These are phyloP conservation scores for Podospora sp. DNA, from an alignment of 495 filamentous ascomycete species.

Conservation along the genomic window DNA sequence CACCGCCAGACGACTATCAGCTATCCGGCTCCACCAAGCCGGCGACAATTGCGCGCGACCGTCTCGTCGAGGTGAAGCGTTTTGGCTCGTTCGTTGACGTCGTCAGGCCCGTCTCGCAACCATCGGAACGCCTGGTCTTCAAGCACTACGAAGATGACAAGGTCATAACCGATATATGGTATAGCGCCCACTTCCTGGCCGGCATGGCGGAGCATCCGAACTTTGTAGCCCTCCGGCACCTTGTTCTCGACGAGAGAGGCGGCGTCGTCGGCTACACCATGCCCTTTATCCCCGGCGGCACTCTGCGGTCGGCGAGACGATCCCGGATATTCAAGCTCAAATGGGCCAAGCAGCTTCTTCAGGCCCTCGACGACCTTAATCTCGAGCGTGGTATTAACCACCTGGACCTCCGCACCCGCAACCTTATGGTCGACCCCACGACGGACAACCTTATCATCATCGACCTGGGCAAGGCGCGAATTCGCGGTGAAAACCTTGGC, in stretches of 20 bases:
- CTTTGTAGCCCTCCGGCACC: conserved; percentile 9
- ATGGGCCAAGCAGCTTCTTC: conserved; percentile 18
- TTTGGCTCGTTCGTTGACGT: conserved; percentile 7
- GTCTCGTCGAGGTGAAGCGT: conserved; percentile 10
- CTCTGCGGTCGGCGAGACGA: neutral
- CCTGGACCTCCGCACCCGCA: conserved; percentile 7
- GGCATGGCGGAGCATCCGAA: neutral
- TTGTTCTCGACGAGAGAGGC: conserved; percentile 13
- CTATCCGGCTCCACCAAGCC: neutral
- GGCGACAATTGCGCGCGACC: conserved; percentile 6
- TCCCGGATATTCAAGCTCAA: conserved; percentile 18
- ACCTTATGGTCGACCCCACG: conserved; percentile 16
- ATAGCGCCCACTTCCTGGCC: neutral
- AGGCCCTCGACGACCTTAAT: conserved; percentile 19
- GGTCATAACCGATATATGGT: conserved; percentile 3
- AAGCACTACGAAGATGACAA: conserved; percentile 6
- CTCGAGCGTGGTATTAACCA: conserved; percentile 17
- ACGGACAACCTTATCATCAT: conserved; percentile 18
- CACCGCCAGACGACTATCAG: conserved; percentile 1
- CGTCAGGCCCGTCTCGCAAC: conserved; percentile 6
- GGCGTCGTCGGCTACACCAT: conserved; percentile 15
- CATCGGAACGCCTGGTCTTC: conserved; percentile 13
- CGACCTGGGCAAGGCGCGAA: conserved; percentile 11
- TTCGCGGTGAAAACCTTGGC: neutral
- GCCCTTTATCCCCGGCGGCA: conserved; percentile 9